These are phyloP conservation scores for Thalassiosira mediterranea DNA, from an alignment of 352 stramenopile species.

Conservation along the genomic window DNA sequence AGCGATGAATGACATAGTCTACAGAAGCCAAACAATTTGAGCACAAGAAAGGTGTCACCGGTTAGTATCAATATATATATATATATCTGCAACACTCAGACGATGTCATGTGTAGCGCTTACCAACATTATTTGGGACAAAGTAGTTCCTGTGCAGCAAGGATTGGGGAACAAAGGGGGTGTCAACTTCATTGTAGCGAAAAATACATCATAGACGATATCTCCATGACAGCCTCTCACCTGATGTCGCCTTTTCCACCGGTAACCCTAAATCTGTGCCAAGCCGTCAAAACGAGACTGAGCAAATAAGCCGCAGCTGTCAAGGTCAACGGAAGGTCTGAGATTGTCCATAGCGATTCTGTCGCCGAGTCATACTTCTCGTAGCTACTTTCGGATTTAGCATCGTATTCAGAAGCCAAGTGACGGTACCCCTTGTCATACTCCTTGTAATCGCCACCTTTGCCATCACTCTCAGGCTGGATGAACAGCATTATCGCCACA, in stretches of 20 bases:
- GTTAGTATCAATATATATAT: background rate
- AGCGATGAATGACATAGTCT: slow-evolving; percentile 42
- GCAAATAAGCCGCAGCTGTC: slow-evolving; percentile 15
- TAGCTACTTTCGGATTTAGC: background rate
- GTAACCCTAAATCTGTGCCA: background rate
- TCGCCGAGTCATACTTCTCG: background rate
- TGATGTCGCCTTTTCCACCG: slow-evolving; percentile 16
- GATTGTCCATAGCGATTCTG: slow-evolving; percentile 5
- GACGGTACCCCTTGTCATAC: background rate
- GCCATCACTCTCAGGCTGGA: background rate
- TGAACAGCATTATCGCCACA: slow-evolving; percentile 14
- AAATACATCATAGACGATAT: too few relatives aligned
- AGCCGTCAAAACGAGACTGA: slow-evolving; percentile 11
- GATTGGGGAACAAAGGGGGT: too few relatives aligned
- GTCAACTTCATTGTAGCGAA: too few relatives aligned
- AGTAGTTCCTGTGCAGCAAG: background rate
- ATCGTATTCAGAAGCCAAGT: slow-evolving; percentile 9
- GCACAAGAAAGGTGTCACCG: background rate
- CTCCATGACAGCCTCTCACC: too few relatives aligned
- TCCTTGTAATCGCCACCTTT: background rate
- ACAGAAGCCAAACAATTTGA: too few relatives aligned
- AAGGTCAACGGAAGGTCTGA: slow-evolving; percentile 35
- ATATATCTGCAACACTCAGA: too few relatives aligned
- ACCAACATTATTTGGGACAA: slow-evolving; percentile 34
- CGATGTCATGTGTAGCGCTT: background rate